Conservation (phyloP, 768 basidiomycete genomes). For the Mycena venus region DNA sequence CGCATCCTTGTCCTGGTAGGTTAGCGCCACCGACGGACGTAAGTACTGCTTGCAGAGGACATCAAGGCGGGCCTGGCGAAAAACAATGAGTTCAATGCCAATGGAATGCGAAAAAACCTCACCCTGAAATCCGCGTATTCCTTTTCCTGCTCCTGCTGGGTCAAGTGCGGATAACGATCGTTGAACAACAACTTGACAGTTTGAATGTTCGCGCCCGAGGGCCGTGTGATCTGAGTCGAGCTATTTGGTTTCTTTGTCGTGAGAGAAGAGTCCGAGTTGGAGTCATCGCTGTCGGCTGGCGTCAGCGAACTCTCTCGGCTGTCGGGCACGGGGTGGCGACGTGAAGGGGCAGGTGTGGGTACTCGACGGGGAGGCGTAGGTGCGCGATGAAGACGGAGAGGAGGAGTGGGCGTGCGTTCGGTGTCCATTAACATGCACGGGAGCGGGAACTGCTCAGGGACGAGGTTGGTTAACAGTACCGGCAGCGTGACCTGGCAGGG, state of each 20-base stretch:
- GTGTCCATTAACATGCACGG: neutral
- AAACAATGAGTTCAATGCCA: neutral
- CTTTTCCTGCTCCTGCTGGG: neutral
- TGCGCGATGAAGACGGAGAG: neutral
- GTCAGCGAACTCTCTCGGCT: too few species aligned
- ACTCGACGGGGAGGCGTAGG: neutral
- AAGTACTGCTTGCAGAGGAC: neutral
- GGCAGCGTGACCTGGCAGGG: neutral
- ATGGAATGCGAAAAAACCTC: neutral
- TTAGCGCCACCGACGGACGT: neutral
- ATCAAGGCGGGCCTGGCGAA: neutral
- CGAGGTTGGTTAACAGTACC: neutral
- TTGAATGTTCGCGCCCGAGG: neutral
- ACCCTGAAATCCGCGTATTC: slow-evolving; percentile 1
- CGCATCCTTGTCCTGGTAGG: too few species aligned
- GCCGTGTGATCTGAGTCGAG: too few species aligned
- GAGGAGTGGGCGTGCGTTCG: neutral
- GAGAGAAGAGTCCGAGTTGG: neutral
- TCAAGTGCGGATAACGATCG: neutral
- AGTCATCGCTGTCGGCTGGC: neutral
- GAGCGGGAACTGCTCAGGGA: neutral
- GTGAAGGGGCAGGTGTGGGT: neutral
- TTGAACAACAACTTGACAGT: too few species aligned
- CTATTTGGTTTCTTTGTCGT: too few species aligned
- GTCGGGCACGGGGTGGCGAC: neutral